Conservation (phyloP, 768 basidiomycete genomes). For the Lentinula guzmanii region DNA sequence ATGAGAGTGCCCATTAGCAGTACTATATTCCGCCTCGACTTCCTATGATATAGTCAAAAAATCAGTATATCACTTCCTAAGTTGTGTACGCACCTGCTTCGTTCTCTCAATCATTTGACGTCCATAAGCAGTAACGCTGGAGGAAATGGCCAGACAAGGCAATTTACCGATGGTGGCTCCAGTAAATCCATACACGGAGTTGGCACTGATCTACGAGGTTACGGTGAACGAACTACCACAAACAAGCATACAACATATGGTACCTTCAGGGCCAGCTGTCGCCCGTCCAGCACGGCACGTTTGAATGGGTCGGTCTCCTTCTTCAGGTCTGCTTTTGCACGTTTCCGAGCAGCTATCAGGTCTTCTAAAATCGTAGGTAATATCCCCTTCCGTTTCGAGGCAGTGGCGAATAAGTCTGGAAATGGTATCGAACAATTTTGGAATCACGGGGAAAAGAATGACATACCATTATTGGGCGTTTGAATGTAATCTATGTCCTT, state of each 20-base stretch:
- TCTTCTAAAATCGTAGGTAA: slow-evolving; percentile 92
- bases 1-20: slow-evolving; percentile 78
- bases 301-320: slow-evolving; percentile 96
- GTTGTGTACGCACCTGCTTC: slow-evolving; percentile 54
- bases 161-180: slow-evolving; percentile 97
- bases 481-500: slow-evolving; percentile 89
- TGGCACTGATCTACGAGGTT: slow-evolving; percentile 81
- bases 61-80: not conserved
- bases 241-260: not conserved
- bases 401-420: slow-evolving; percentile 79
- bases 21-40: slow-evolving; percentile 83
- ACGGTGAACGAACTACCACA: not conserved
- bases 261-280: slow-evolving; percentile 94
- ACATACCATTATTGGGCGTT: slow-evolving; percentile 90
- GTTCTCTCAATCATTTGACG: slow-evolving; percentile 99
- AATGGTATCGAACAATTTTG: not conserved
- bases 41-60: slow-evolving; percentile 37
- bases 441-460: not conserved
- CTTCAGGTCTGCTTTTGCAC: slow-evolving; percentile 93
- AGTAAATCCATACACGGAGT: slow-evolving; percentile 98
- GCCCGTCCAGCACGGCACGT: slow-evolving; percentile 94
- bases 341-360: slow-evolving; percentile 87
- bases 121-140: slow-evolving; percentile 92
- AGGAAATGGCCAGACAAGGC: slow-evolving; percentile 93
- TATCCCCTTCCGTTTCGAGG: slow-evolving; percentile 75